These are phyloP conservation scores for Rhododendron molle DNA, from an alignment of 148 eudicot genomes.

Conservation along the genomic window DNA sequence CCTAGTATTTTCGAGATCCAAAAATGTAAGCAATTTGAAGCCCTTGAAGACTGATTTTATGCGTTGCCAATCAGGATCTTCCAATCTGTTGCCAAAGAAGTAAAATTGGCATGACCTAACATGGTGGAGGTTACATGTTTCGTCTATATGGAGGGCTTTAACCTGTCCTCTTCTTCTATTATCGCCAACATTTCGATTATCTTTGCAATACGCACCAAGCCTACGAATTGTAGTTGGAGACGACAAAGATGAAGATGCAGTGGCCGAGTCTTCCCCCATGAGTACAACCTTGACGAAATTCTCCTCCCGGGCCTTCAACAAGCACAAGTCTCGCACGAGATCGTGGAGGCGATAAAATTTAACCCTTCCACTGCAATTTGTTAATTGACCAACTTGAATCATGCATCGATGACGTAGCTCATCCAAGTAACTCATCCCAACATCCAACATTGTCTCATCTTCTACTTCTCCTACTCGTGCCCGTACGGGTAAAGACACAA, in stretches of 20 bases:
- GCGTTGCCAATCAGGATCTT: not conserved
- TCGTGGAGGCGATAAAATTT: slow-evolving; percentile 23
- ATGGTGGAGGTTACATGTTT: not conserved
- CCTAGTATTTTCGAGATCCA: not conserved
- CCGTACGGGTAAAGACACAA: not conserved
- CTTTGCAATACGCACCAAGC: not conserved
- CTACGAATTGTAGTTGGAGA: not conserved
- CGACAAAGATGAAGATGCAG: not conserved
- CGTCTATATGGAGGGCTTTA: too few relatives aligned
- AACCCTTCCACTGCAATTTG: slow-evolving; percentile 11
- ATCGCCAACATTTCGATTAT: not conserved
- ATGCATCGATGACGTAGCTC: slow-evolving; percentile 18
- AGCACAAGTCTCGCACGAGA: slow-evolving; percentile 9
- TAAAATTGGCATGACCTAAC: not conserved
- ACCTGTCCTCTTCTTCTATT: not conserved
- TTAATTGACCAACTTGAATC: not conserved
- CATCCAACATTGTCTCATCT: slow-evolving; percentile 14
- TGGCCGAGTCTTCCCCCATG: not conserved
- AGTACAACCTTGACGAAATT: not conserved
- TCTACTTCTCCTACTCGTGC: not conserved
- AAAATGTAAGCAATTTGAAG: slow-evolving; percentile 4
- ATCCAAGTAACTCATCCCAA: slow-evolving; percentile 22
- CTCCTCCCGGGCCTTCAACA: not conserved
- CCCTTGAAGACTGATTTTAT: not conserved
- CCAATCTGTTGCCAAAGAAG: not conserved